Percentiles rank a stretch among this genome's conserved stretches.
Evolutionary conservation across 495 filamentous ascomycete species (phyloP).

Genomic region (Parmelia sp.): DNA sequence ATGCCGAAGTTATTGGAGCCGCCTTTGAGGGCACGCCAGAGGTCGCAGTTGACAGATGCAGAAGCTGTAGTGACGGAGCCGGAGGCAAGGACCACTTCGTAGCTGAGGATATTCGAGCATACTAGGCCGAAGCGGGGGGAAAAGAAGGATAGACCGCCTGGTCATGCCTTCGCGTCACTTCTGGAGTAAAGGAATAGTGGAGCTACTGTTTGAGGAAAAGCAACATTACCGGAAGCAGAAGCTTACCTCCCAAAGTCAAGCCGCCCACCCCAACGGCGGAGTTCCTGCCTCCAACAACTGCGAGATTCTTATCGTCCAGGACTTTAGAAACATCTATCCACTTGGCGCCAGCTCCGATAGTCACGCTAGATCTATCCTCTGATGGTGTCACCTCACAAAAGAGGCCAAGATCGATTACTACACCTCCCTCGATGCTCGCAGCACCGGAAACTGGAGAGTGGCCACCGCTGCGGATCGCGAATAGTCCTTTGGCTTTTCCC

Average conservation of each 20-base stretch:
- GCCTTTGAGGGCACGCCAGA: slow-evolving; percentile 48
- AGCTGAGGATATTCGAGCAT: slow-evolving; percentile 32
- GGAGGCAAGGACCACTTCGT: slow-evolving; percentile 33
- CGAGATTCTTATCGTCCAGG: slow-evolving; percentile 34
- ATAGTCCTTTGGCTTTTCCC: slow-evolving; percentile 11
- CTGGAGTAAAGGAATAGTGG: neutral
- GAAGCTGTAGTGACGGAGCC: slow-evolving; percentile 25
- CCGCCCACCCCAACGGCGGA: slow-evolving; percentile 36
- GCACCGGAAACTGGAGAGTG: slow-evolving; percentile 29
- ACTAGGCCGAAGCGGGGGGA: slow-evolving; percentile 32
- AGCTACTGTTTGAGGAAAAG: neutral
- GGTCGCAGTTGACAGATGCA: slow-evolving; percentile 32
- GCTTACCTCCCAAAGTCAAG: slow-evolving; percentile 33
- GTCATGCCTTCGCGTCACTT: slow-evolving; percentile 20
- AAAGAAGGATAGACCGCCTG: slow-evolving; percentile 34
- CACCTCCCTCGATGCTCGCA: slow-evolving; percentile 30
- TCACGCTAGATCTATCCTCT: slow-evolving; percentile 25
- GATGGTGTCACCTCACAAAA: slow-evolving; percentile 26
- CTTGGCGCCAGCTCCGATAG: slow-evolving; percentile 35
- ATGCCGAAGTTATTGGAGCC: slow-evolving; percentile 51
- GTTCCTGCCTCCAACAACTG: slow-evolving; percentile 33
- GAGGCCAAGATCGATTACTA: slow-evolving; percentile 30
- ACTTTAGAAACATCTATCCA: slow-evolving; percentile 39
- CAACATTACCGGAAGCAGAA: slow-evolving; percentile 22
- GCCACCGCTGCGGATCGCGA: slow-evolving; percentile 26